Percentiles rank a stretch among this genome's conserved stretches.
Conservation (phyloP, 1,139 yeast genomes). For the Saccharomyces pastorianus region DNA sequence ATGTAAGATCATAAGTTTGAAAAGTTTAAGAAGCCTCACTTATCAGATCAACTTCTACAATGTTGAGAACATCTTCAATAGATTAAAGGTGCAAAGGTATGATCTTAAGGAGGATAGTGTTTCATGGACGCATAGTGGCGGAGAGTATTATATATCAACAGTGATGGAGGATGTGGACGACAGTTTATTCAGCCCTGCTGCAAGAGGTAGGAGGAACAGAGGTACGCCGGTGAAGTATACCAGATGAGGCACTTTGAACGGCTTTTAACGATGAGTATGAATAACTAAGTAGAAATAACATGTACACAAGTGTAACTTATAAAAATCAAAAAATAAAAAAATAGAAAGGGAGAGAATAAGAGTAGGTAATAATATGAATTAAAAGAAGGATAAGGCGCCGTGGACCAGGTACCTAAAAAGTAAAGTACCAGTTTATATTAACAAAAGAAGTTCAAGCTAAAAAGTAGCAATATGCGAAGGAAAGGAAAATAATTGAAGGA, state of each 20-base stretch:
- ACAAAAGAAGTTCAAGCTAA: neutral
- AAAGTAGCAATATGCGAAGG: neutral
- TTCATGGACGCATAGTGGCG: constrained; percentile 82
- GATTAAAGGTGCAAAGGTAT: constrained; percentile 54
- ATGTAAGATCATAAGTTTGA: constrained; percentile 67
- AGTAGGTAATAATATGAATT: neutral
- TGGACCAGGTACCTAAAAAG: neutral
- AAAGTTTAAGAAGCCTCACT: constrained; percentile 51
- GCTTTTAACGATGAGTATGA: neutral
- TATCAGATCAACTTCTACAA: constrained; percentile 47
- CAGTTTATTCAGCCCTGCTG: constrained; percentile 31
- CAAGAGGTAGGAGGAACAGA: constrained; percentile 19
- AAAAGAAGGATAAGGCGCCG: neutral
- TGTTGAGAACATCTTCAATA: constrained; percentile 54
- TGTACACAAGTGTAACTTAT: constrained; percentile 1
- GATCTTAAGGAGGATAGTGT: constrained; percentile 67
- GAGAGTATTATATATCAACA: constrained; percentile 68
- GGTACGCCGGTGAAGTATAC: constrained; percentile 22
- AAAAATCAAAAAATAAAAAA: neutral
- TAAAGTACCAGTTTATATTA: neutral
- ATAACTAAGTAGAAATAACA: neutral
- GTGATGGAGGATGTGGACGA: constrained; percentile 43
- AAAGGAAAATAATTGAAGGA: neutral
- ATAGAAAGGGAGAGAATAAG: neutral
- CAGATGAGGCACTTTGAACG: constrained; percentile 9